phyloP scores from a whole-genome alignment of 768 basidiomycete genomes.

The Hebeloma cylindrosporum region DNA sequence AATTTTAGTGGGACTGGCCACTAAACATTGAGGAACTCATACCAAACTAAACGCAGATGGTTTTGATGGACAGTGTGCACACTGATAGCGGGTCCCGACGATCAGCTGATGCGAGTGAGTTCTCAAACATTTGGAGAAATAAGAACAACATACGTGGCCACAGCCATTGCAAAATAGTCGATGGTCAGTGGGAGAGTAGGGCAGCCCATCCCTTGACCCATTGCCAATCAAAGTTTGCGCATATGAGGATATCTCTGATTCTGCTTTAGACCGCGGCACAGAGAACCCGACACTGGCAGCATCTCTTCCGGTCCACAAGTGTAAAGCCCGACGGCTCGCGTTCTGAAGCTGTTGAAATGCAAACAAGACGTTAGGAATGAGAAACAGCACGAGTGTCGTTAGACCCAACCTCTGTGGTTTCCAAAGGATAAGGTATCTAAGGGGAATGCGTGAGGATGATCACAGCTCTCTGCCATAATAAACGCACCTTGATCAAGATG shows the following conservation, averaged over 20 bases:
- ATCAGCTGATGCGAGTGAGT: slow-evolving; percentile 50
- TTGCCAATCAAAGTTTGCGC: slow-evolving; percentile 67
- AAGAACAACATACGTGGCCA: slow-evolving; percentile 43
- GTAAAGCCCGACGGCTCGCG: slow-evolving; percentile 71
- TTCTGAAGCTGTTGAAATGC: slow-evolving; percentile 46
- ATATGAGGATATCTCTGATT: slow-evolving; percentile 62
- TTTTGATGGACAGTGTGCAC: slow-evolving; percentile 82
- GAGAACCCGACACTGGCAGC: slow-evolving; percentile 57
- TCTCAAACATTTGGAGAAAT: neutral
- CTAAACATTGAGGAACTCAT: too few relatives aligned
- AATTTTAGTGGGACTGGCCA: too few relatives aligned
- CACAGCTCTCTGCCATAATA: neutral
- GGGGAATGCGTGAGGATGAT: neutral
- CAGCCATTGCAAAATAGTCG: slow-evolving; percentile 62
- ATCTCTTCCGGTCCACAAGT: slow-evolving; percentile 77
- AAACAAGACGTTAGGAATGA: neutral
- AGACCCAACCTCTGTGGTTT: slow-evolving; percentile 58
- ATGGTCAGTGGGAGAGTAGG: slow-evolving; percentile 49
- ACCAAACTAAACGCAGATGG: slow-evolving; percentile 77
- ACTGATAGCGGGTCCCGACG: slow-evolving; percentile 81
- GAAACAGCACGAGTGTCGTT: neutral
- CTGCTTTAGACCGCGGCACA: slow-evolving; percentile 47
- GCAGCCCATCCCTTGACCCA: slow-evolving; percentile 35
- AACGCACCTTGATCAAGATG: slow-evolving; percentile 85
- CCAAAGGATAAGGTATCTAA: slow-evolving; percentile 85